These are phyloP conservation scores for Sarcomyxa edulis DNA, from an alignment of 768 basidiomycete species.

Conservation along the genomic window DNA sequence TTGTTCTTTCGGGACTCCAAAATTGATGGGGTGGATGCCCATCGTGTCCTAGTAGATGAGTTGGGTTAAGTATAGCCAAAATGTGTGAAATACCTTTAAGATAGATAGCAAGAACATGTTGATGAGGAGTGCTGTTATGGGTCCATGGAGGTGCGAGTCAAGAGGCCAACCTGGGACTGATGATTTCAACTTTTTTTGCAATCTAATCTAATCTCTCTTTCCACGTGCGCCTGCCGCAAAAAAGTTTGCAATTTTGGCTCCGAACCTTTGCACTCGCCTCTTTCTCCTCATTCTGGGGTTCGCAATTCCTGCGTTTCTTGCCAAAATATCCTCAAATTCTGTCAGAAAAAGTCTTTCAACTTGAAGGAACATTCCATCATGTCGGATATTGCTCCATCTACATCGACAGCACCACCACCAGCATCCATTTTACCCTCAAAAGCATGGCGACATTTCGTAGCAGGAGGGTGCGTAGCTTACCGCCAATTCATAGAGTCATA, in stretches of 20 bases:
- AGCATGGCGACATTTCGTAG: constrained; percentile 82
- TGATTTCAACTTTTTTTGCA: too few species aligned
- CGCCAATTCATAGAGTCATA: constrained; percentile 2
- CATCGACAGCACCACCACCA: constrained; percentile 24
- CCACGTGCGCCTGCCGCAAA: background rate
- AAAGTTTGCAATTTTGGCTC: background rate
- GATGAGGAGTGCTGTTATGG: background rate
- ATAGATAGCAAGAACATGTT: constrained; percentile 48
- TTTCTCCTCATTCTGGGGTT: background rate
- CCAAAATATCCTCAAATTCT: background rate
- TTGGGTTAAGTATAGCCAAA: background rate
- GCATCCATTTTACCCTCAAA: constrained; percentile 53
- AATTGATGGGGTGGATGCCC: constrained; percentile 83
- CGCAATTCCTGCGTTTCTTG: too few species aligned
- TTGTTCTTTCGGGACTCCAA: constrained; percentile 69
- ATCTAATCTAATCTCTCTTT: constrained; percentile 6
- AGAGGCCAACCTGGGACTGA: too few species aligned
- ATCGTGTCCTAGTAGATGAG: constrained; percentile 69
- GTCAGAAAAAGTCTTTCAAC: background rate
- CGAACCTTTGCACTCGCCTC: background rate
- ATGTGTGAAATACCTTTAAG: constrained; percentile 28
- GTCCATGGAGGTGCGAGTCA: background rate
- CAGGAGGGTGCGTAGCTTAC: constrained; percentile 67
- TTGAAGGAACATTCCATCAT: constrained; percentile 10
- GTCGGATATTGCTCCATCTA: constrained; percentile 10